Percentiles rank a stretch among this genome's conserved stretches.
These are phyloP conservation scores for Lenzites betulinus DNA, from an alignment of 768 basidiomycete species.

Conservation along the genomic window DNA sequence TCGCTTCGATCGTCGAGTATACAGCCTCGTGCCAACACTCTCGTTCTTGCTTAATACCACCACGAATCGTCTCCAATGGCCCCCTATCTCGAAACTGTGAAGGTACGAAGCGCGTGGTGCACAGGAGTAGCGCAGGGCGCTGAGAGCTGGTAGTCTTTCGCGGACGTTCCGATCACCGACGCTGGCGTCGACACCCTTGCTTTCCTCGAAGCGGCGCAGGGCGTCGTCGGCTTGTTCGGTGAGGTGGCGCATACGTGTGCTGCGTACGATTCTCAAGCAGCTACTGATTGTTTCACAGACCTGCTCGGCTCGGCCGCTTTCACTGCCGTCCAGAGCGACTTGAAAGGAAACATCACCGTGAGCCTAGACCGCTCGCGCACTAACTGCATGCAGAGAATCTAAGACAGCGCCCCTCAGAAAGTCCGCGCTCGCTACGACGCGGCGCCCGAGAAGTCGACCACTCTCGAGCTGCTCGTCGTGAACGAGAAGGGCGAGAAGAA, in stretches of 20 bases:
- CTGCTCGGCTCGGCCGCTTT: conserved; percentile 87
- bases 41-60: conserved; percentile 17
- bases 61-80: conserved; percentile 50
- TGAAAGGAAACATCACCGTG: conserved; percentile 91
- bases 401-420: conserved; percentile 61
- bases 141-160: conserved; percentile 70
- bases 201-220: conserved; percentile 88
- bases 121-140: neutral
- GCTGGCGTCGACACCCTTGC: conserved; percentile 84
- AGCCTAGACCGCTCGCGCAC: conserved; percentile 26
- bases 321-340: conserved; percentile 76
- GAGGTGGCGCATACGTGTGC: conserved; percentile 26
- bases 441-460: conserved; percentile 61
- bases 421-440: conserved; percentile 78
- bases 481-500: conserved; percentile 90
- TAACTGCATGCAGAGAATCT: neutral
- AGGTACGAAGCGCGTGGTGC: conserved; percentile 42
- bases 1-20: conserved; percentile 3
- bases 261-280: neutral
- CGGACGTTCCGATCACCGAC: conserved; percentile 84
- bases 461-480: conserved; percentile 81
- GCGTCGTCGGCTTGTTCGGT: conserved; percentile 92
- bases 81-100: conserved; percentile 73
- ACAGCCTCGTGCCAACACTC: conserved; percentile 22
- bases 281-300: conserved; percentile 46